phyloP scores from a whole-genome alignment of 768 basidiomycete species.

The Astraeus odoratus region DNA sequence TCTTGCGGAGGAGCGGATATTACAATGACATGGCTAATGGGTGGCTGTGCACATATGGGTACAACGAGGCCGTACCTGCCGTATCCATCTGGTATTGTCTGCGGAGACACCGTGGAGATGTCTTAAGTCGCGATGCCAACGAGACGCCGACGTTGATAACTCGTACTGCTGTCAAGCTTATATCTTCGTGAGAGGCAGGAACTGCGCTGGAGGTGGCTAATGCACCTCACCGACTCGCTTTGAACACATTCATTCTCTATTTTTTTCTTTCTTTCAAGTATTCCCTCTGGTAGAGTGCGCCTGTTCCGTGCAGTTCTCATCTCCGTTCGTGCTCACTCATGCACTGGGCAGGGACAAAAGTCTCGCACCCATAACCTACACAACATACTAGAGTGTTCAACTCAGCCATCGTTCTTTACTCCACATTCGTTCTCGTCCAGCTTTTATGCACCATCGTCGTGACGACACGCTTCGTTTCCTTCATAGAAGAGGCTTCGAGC shows the following conservation, averaged over 20 bases:
- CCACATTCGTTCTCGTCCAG: slow-evolving; percentile 11
- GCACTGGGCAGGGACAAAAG: not conserved
- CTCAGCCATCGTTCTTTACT: slow-evolving; percentile 18
- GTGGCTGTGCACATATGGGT: too few species aligned
- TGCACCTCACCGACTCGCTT: too few species aligned
- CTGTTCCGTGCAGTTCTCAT: not conserved
- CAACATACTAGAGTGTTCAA: too few species aligned
- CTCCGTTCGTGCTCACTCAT: slow-evolving; percentile 1
- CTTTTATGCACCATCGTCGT: slow-evolving; percentile 16
- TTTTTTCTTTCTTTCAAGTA: not conserved
- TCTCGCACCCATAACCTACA: too few species aligned
- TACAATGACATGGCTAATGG: too few species aligned
- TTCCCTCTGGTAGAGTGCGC: slow-evolving; percentile 3
- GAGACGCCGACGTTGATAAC: too few species aligned
- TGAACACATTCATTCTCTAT: too few species aligned
- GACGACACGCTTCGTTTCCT: slow-evolving; percentile 13
- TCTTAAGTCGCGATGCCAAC: slow-evolving; percentile 33
- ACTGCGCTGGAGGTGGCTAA: too few species aligned
- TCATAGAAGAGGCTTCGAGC: slow-evolving; percentile 23
- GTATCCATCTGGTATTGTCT: not conserved
- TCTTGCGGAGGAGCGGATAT: too few species aligned
- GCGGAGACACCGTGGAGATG: not conserved
- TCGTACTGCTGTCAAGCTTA: too few species aligned
- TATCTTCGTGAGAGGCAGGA: not conserved
- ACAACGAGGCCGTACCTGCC: too few species aligned